phyloP scores from a whole-genome alignment of 352 stramenopile species.

The Elongisporangium senticosum region DNA sequence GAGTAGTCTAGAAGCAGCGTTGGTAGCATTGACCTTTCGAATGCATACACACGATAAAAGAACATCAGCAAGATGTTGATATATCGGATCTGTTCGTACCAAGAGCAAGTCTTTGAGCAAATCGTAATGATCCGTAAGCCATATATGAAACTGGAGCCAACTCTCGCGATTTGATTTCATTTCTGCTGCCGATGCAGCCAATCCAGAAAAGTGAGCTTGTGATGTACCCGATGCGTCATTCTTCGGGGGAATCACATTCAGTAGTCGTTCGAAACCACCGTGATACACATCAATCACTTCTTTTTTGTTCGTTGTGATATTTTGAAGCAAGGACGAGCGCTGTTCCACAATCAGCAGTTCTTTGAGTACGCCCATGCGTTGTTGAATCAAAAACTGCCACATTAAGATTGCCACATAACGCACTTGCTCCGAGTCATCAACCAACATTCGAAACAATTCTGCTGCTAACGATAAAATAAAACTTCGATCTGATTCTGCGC shows the following conservation, averaged over 20 bases:
- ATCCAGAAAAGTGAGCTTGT: not conserved
- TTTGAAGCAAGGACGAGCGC: constrained; percentile 55
- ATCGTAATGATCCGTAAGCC: constrained; percentile 58
- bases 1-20: constrained; percentile 3
- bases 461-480: constrained; percentile 62
- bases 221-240: not conserved
- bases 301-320: constrained; percentile 69
- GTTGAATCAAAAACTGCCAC: constrained; percentile 75
- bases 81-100: constrained; percentile 51
- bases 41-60: constrained; percentile 41
- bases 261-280: constrained; percentile 59
- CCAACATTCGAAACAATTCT: constrained; percentile 55
- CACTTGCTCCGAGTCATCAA: constrained; percentile 45
- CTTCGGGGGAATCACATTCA: constrained; percentile 28
- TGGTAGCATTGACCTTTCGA: constrained; percentile 28
- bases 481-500: constrained; percentile 59
- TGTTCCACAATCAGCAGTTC: constrained; percentile 73
- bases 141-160: constrained; percentile 78
- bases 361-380: constrained; percentile 62
- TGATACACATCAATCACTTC: constrained; percentile 72
- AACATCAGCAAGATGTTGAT: constrained; percentile 48
- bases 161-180: constrained; percentile 32
- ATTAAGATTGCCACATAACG: constrained; percentile 41
- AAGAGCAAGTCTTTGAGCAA: constrained; percentile 69
- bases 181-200: not conserved